Base-by-base conservation (phyloP, 495 filamentous ascomycete species). In the Penicillium psychrofluorescens region DNA sequence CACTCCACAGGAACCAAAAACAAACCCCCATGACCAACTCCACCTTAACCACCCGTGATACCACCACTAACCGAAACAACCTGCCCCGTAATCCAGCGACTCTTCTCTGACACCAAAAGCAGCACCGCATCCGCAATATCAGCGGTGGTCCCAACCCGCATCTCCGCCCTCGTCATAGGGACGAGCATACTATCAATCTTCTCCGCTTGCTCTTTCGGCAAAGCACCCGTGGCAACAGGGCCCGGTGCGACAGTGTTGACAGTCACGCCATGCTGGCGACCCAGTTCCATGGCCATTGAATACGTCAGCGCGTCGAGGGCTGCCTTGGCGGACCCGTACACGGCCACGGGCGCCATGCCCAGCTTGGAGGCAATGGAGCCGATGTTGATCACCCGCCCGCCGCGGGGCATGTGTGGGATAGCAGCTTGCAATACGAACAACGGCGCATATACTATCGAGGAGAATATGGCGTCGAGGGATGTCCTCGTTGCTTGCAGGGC, bases 81-180 rank as follows among this genome's bases (percentile, higher is more conserved):
- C 60, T 74, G 64, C 11, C 70, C 75, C 0, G 71, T 76, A 33
- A 78, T 59, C 75, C 72, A 76, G 7, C 68, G 54, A 35, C 63
- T 68, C 51, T 71, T 67, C 55, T 77, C 75, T 9, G 59, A 64
- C 9, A 59, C 64, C 8, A 78, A 35, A n/a, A 76, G 51, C 13
- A 68, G 40, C 14, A 71, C 70, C 8, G 64, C 63, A 51, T 75
- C 72, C 11, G 64, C 72, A 43, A 78, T 58, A 55, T 78, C 70
- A 32, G 62, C 52, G 1, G 58, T 50, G 1, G 35, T 61, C 0
- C 62, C 68, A 2, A 49, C 48, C 6, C 61, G 42, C 35, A 61
- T 56, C 15, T 59, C 64, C 42, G 56, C 57, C 44, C 35, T 59
- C 35, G 40, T 58, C 35, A 66, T 31, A 14, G 49, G 43, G 11